These are phyloP conservation scores for Nepenthes gracilis DNA, from an alignment of 148 eudicot genomes.

Conservation along the genomic window DNA sequence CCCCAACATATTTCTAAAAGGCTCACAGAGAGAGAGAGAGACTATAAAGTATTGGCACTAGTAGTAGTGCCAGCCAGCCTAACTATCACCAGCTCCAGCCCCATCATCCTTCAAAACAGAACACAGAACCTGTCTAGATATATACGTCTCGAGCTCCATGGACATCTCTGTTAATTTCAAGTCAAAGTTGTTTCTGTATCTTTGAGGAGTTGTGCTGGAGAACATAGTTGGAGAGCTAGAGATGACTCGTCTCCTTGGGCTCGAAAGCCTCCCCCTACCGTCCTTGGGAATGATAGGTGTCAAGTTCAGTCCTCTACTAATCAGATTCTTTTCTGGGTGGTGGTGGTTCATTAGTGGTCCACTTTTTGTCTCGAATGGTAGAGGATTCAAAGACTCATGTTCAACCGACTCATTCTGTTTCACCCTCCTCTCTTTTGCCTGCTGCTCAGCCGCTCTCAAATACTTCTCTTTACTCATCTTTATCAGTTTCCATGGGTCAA, in stretches of 20 bases:
- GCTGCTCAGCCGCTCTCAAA: constrained; percentile 51
- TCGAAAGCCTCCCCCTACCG: constrained; percentile 34
- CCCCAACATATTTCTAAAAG: too few species aligned
- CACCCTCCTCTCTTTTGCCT: constrained; percentile 55
- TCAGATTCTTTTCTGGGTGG: constrained; percentile 14
- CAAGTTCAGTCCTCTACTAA: constrained; percentile 12
- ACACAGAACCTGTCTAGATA: constrained; percentile 69
- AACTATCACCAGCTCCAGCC: too few species aligned
- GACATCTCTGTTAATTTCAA: constrained; percentile 73
- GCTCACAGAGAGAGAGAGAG: too few species aligned
- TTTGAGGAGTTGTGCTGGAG: constrained; percentile 25
- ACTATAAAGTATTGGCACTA: too few species aligned
- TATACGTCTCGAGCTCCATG: constrained; percentile 65
- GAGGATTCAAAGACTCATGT: constrained; percentile 43
- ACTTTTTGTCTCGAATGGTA: constrained; percentile 66
- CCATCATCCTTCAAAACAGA: constrained; percentile 45
- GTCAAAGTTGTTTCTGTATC: constrained; percentile 56
- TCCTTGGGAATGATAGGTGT: constrained; percentile 26
- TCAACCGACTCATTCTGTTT: constrained; percentile 28
- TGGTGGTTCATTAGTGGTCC: constrained; percentile 34
- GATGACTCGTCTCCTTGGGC: constrained; percentile 78
- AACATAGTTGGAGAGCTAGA: constrained; percentile 46
- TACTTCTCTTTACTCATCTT: constrained; percentile 74
- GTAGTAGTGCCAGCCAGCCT: too few species aligned
- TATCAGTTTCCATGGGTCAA: constrained; percentile 85